phyloP scores from a whole-genome alignment of 2,329 filamentous ascomycete genomes.

The Sarocladiaceae sp. region DNA sequence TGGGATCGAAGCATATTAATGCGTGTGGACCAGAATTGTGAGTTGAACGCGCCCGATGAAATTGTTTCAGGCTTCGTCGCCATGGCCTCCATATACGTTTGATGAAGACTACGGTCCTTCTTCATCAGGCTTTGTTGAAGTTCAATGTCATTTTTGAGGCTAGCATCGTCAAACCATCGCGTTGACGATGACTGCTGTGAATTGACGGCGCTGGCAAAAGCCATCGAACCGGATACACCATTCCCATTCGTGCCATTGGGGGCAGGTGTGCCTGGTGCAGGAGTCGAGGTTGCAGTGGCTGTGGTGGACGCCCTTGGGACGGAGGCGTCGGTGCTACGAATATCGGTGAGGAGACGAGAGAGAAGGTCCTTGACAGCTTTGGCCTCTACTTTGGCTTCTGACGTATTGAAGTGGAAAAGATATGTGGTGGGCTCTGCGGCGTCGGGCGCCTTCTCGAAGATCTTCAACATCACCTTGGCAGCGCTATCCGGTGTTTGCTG shows the following conservation, averaged over 20 bases:
- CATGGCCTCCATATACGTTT: conserved; percentile 83
- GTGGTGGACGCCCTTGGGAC: conserved; percentile 42
- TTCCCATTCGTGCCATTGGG: conserved; percentile 21
- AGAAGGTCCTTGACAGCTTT: conserved; percentile 80
- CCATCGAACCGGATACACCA: conserved; percentile 65
- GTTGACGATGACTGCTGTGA: conserved; percentile 47
- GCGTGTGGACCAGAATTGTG: conserved; percentile 92
- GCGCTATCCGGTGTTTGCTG: conserved; percentile 90
- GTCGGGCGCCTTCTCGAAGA: conserved; percentile 68
- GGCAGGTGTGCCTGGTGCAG: conserved; percentile 18
- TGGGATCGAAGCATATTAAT: conserved; percentile 83
- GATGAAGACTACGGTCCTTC: conserved; percentile 68
- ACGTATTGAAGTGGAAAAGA: conserved; percentile 85
- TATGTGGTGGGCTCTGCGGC: conserved; percentile 63
- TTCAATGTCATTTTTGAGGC: conserved; percentile 71
- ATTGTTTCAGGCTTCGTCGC: conserved; percentile 81
- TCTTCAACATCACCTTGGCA: conserved; percentile 89
- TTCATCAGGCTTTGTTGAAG: conserved; percentile 87
- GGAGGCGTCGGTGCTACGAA: conserved; percentile 52
- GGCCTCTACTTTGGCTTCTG: conserved; percentile 75
- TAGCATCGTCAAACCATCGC: conserved; percentile 75
- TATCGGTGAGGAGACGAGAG: conserved; percentile 68
- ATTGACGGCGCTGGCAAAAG: conserved; percentile 68
- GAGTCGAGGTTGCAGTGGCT: conserved; percentile 18
- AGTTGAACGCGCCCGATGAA: conserved; percentile 74